These are phyloP conservation scores for Paracoccidioides brasiliensis DNA, from an alignment of 2,329 filamentous ascomycete species.

Conservation along the genomic window DNA sequence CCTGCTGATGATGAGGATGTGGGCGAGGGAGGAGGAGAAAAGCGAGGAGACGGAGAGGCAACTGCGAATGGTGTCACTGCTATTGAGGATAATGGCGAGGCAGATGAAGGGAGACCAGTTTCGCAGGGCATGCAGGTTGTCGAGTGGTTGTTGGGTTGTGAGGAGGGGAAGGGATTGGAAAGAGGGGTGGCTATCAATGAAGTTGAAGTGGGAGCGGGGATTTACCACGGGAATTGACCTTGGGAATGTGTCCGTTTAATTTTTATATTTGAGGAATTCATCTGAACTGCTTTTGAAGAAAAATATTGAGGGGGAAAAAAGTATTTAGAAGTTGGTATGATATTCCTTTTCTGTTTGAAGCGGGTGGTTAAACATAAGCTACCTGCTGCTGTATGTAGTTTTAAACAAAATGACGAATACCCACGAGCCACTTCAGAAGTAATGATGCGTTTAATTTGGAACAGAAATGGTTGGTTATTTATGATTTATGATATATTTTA, in stretches of 20 bases:
- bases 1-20: constrained; percentile 4
- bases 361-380: too few relatives aligned
- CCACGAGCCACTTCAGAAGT: too few relatives aligned
- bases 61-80: constrained; percentile 9
- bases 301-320: too few relatives aligned
- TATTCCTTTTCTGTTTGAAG: too few relatives aligned
- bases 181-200: constrained; percentile 9
- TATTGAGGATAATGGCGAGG: constrained; percentile 7
- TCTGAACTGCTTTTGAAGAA: too few relatives aligned
- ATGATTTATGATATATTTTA: too few relatives aligned
- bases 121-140: constrained; percentile 29
- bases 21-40: constrained; percentile 13
- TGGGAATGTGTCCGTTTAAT: not conserved
- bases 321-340: too few relatives aligned
- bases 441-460: not conserved
- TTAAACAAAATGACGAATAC: too few relatives aligned
- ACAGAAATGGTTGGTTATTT: too few relatives aligned
- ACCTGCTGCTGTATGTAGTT: too few relatives aligned
- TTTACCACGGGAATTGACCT: not conserved
- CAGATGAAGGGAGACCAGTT: constrained; percentile 13
- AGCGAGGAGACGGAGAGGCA: constrained; percentile 2
- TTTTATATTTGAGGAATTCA: too few relatives aligned
- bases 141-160: constrained; percentile 30
- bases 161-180: constrained; percentile 24
- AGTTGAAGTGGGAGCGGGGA: constrained; percentile 4